These are phyloP conservation scores for Tolypocladium ophioglossoides DNA, from an alignment of 2,329 filamentous ascomycete genomes.

Conservation along the genomic window DNA sequence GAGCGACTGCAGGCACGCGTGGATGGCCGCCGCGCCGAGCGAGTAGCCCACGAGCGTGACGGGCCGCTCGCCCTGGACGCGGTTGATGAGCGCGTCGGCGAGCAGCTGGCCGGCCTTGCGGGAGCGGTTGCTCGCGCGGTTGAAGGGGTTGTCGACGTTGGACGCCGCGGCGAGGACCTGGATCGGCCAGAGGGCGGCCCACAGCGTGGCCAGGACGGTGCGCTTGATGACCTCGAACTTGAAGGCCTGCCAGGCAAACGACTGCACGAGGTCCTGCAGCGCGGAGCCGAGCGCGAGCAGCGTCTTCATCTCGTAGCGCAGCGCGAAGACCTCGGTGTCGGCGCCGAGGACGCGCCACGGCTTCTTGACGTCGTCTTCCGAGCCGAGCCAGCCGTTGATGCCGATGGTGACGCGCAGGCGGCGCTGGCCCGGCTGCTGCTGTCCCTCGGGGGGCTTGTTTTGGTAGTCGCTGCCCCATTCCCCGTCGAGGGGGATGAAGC, in stretches of 20 bases:
- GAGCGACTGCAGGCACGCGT: constrained; percentile 65
- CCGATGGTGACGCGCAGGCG: constrained; percentile 74
- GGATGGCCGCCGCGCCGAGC: constrained; percentile 72
- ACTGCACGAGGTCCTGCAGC: constrained; percentile 60
- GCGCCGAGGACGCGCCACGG: constrained; percentile 69
- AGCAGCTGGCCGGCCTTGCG: constrained; percentile 73
- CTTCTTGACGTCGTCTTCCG: constrained; percentile 62
- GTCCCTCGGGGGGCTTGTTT: neutral
- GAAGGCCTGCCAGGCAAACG: constrained; percentile 64
- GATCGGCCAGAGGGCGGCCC: constrained; percentile 61
- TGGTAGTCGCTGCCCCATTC: constrained; percentile 22
- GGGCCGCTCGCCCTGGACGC: constrained; percentile 69
- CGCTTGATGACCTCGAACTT: constrained; percentile 65
- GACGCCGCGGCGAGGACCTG: constrained; percentile 55
- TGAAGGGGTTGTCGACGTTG: constrained; percentile 74
- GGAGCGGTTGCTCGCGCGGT: constrained; percentile 61
- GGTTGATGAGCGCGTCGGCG: constrained; percentile 73
- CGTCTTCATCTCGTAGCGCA: constrained; percentile 73
- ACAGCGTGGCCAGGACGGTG: constrained; percentile 57
- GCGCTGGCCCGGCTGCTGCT: constrained; percentile 20
- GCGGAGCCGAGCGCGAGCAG: constrained; percentile 67
- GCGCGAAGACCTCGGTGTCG: constrained; percentile 70
- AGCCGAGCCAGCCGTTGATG: constrained; percentile 75
- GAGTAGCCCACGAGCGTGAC: constrained; percentile 77
- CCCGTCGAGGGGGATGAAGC: constrained; percentile 62